Evolutionary conservation across 2,329 filamentous ascomycete species (phyloP), one percentile per base, ranked within the genome.

Genomic region (Aphanocladium album): DNA sequence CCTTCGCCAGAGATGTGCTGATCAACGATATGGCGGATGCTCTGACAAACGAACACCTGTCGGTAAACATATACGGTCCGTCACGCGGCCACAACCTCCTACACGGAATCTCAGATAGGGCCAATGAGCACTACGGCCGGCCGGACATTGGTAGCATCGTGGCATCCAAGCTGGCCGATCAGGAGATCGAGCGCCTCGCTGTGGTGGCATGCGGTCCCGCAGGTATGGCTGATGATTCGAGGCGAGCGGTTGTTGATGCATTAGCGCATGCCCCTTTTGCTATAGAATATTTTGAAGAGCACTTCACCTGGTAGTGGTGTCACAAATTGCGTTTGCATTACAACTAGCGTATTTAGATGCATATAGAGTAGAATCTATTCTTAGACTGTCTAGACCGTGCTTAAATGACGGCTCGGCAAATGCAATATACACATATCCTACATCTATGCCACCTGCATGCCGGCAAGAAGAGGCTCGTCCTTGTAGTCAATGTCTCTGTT

Each of bases 121-220:
- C 72, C 1, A 54, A 60, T 0, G 43, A 69, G 3, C 61, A 65
- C 1, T 57, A 46, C n/a, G 69, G 71, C 0, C 69, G 77, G 5
- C 76, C 74, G 14, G 68, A 75, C 19, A 72, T 74, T 0, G 30
- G 64, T 0, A 65, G 62, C 11, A 70, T 77, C 27, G 68, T 80
- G 6, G 61, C 62, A 17, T 65, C 67, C 1, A 67, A 72, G 0
- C 68, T 65, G 1, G 65, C 64, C 3, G 61, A 66, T 1, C 66
- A 65, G 0, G 62, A 63, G 0, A 60, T 61, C 0, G 70, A 69
- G 1, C 70, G 69, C 14, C 47, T 79, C 1, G 78, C 77, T 0
- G 70, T 80, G 0, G 70, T 80, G 14, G 75, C 75, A 0, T 80
- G 78, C 60, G 78, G 78, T 0, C 78, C 78, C 12, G 73, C 71